These are phyloP conservation scores for Neophaeococcomyces mojaviensis DNA, from an alignment of 2,329 filamentous ascomycete species.

Conservation along the genomic window DNA sequence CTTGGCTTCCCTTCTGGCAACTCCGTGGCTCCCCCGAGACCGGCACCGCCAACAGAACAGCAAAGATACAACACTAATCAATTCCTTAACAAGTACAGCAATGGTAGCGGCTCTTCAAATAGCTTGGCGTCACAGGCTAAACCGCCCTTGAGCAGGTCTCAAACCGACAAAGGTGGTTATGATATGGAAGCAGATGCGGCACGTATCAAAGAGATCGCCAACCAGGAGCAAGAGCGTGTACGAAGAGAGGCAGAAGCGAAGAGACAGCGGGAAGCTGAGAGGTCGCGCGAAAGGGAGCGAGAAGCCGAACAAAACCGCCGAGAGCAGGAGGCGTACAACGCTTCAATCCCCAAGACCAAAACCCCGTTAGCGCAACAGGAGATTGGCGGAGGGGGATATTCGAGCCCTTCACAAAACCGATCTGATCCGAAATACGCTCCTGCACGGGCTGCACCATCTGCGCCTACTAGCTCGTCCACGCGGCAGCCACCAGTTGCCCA, in stretches of 20 bases:
- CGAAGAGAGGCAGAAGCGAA: slow-evolving; percentile 39
- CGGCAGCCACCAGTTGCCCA: slow-evolving; percentile 48
- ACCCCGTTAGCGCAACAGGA: slow-evolving; percentile 82
- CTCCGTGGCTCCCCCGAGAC: slow-evolving; percentile 62
- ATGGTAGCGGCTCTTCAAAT: slow-evolving; percentile 8
- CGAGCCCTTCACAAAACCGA: slow-evolving; percentile 34
- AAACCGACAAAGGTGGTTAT: slow-evolving; percentile 35
- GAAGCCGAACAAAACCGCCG: slow-evolving; percentile 58
- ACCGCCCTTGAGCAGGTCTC: slow-evolving; percentile 50
- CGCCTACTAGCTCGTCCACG: slow-evolving; percentile 47
- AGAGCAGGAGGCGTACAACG: slow-evolving; percentile 83
- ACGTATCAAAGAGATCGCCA: slow-evolving; percentile 51
- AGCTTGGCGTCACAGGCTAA: slow-evolving; percentile 31
- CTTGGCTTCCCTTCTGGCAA: slow-evolving; percentile 48
- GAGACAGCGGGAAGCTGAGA: slow-evolving; percentile 31
- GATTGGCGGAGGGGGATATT: slow-evolving; percentile 57
- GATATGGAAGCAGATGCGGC: slow-evolving; percentile 38
- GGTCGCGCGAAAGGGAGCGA: slow-evolving; percentile 33
- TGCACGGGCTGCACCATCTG: slow-evolving; percentile 72
- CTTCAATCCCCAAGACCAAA: slow-evolving; percentile 74
- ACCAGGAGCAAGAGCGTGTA: slow-evolving; percentile 40
- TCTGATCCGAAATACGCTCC: slow-evolving; percentile 68
- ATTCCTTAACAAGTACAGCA: slow-evolving; percentile 25
- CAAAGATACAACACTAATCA: slow-evolving; percentile 40
- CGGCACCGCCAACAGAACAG: slow-evolving; percentile 48